Conservation (phyloP, 495 filamentous ascomycete species). For the Penicillium soppii region DNA sequence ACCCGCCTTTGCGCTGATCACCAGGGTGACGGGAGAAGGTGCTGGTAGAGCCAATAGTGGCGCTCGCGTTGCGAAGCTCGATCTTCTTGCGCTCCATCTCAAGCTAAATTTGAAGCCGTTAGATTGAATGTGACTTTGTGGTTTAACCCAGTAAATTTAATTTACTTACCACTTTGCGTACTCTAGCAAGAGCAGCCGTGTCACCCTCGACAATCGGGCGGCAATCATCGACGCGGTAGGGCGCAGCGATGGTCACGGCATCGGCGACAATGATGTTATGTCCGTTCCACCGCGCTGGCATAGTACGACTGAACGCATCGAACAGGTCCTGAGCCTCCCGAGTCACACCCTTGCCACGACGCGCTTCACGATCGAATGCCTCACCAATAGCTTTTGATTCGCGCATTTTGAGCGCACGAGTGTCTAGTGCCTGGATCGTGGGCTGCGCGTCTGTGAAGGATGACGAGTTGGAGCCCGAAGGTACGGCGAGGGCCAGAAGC, state of each 20-base stretch:
- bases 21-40: constrained; percentile 31
- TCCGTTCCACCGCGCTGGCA: constrained; percentile 64
- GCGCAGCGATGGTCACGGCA: constrained; percentile 59
- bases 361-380: constrained; percentile 53
- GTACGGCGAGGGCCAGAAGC: constrained; percentile 57
- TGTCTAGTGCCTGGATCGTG: constrained; percentile 47
- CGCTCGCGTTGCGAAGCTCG: constrained; percentile 44
- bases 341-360: constrained; percentile 60
- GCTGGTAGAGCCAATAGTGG: constrained; percentile 39
- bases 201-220: constrained; percentile 48
- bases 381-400: constrained; percentile 54
- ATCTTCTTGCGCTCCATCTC: constrained; percentile 54
- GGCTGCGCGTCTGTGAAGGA: constrained; percentile 45
- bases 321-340: constrained; percentile 70
- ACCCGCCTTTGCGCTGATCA: constrained; percentile 31
- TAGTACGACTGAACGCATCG: constrained; percentile 61
- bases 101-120: constrained; percentile 24
- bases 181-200: constrained; percentile 51
- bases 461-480: constrained; percentile 45
- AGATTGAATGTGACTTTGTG: not conserved
- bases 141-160: not conserved
- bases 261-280: constrained; percentile 64
- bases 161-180: constrained; percentile 63
- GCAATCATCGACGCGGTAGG: constrained; percentile 62
- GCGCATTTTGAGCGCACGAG: constrained; percentile 50